phyloP scores from a whole-genome alignment of 441 rosid genomes.

The Gossypium aridum region DNA sequence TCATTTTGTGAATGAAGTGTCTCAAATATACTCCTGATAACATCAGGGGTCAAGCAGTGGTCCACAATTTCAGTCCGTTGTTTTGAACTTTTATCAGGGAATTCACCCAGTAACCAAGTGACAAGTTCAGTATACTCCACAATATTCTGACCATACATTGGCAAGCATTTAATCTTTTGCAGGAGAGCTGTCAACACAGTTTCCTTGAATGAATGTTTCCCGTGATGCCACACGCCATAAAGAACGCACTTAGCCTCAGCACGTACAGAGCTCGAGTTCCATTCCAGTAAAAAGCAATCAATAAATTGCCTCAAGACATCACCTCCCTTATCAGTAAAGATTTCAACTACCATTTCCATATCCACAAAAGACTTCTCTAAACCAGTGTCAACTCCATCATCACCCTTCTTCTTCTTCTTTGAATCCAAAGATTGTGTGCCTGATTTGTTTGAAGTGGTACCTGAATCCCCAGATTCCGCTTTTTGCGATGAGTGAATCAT shows the following conservation, averaged over 20 bases:
- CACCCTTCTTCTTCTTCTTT: conserved; percentile 96
- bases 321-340: conserved; percentile 71
- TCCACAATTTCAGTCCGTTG: conserved; percentile 75
- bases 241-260: conserved; percentile 88
- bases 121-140: conserved; percentile 94
- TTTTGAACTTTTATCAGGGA: conserved; percentile 76
- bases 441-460: conserved; percentile 60
- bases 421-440: conserved; percentile 68
- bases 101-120: conserved; percentile 80
- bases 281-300: conserved; percentile 91
- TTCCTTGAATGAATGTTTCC: conserved; percentile 83
- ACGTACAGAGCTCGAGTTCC: conserved; percentile 98
- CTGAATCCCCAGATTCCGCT: conserved; percentile 68
- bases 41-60: conserved; percentile 81
- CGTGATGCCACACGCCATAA: conserved; percentile 98
- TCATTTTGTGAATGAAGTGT: conserved; percentile 95
- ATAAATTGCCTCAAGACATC: conserved; percentile 88
- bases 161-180: conserved; percentile 71
- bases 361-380: conserved; percentile 86
- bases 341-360: conserved; percentile 87
- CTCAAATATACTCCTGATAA: conserved; percentile 82
- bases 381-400: conserved; percentile 85
- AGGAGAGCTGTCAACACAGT: conserved; percentile 61
- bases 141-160: conserved; percentile 97
- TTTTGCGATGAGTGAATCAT: conserved; percentile 56